Conservation (phyloP, 352 stramenopile genomes). For the Phytopythium montanum region DNA sequence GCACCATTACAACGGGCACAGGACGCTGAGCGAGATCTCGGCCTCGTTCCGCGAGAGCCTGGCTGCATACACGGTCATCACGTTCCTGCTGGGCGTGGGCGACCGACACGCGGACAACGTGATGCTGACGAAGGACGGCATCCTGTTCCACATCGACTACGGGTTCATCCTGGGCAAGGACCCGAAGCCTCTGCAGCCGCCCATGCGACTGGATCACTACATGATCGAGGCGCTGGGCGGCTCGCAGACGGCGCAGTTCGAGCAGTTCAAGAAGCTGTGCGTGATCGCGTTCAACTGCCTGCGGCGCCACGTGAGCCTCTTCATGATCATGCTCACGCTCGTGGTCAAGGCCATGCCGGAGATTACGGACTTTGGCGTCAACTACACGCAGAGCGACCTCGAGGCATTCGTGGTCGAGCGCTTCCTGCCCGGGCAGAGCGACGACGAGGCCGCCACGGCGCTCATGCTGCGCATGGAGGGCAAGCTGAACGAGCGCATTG, state of each 20-base stretch:
- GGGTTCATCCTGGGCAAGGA: slow-evolving; percentile 98
- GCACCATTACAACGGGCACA: slow-evolving; percentile 82
- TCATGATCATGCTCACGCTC: slow-evolving; percentile 85
- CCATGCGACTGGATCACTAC: slow-evolving; percentile 96
- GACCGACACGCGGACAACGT: slow-evolving; percentile 99
- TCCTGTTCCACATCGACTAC: slow-evolving; percentile 99
- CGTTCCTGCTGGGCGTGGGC: slow-evolving; percentile 98
- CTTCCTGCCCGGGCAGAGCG: slow-evolving; percentile 75
- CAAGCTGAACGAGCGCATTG: slow-evolving; percentile 86
- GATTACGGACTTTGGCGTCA: slow-evolving; percentile 83
- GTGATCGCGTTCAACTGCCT: slow-evolving; percentile 87
- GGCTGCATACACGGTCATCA: slow-evolving; percentile 99
- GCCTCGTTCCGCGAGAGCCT: slow-evolving; percentile 89
- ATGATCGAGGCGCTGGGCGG: slow-evolving; percentile 85
- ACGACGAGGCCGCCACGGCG: slow-evolving; percentile 77
- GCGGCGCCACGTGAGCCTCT: slow-evolving; percentile 78
- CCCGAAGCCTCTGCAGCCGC: slow-evolving; percentile 96
- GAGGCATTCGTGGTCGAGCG: slow-evolving; percentile 83
- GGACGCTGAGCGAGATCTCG: slow-evolving; percentile 83
- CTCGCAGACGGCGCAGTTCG: slow-evolving; percentile 72
- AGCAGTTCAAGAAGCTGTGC: slow-evolving; percentile 86
- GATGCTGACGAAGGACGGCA: slow-evolving; percentile 95
- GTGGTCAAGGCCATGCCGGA: slow-evolving; percentile 80
- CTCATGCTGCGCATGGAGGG: slow-evolving; percentile 84
- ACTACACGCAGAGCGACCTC: slow-evolving; percentile 83